Percentiles rank a stretch among this genome's conserved stretches.
Conservation (phyloP, 108 stramenopile species). For the Nitzschia palea region DNA sequence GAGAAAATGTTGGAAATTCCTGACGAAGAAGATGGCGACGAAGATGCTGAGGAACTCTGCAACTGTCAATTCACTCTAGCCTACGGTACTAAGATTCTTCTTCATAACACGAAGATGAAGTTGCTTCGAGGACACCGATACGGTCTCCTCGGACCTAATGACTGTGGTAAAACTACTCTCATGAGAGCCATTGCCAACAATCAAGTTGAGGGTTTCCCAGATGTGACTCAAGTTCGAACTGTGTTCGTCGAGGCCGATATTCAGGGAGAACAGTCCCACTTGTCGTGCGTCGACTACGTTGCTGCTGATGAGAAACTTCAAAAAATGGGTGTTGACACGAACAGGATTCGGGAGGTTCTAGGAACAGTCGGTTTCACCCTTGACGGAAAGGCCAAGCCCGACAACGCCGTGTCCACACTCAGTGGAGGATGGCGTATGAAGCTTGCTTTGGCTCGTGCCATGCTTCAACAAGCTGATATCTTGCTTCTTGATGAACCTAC, state of each 20-base stretch:
- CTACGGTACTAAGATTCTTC: slow-evolving; percentile 99
- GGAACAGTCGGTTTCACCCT: slow-evolving; percentile 95
- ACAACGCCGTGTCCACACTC: slow-evolving; percentile 96
- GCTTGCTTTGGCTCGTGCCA: slow-evolving; percentile 97
- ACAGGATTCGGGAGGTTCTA: slow-evolving; percentile 88
- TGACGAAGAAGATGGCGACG: slow-evolving; percentile 95
- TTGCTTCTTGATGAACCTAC: slow-evolving; percentile 96
- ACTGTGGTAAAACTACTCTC: slow-evolving; percentile 98
- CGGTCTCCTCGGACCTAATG: slow-evolving; percentile 97
- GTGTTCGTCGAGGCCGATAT: slow-evolving; percentile 99
- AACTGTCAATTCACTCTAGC: slow-evolving; percentile 99
- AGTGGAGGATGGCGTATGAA: slow-evolving; percentile 99
- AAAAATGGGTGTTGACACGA: slow-evolving; percentile 71
- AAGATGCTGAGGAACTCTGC: slow-evolving; percentile 98
- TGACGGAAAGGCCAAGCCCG: slow-evolving; percentile 96
- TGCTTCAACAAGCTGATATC: slow-evolving; percentile 99
- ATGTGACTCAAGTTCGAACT: slow-evolving; percentile 91
- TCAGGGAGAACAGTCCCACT: slow-evolving; percentile 96
- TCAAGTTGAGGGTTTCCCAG: slow-evolving; percentile 99
- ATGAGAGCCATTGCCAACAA: slow-evolving; percentile 99
- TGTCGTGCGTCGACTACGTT: slow-evolving; percentile 97
- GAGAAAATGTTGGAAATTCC: slow-evolving; percentile 85
- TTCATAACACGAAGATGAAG: slow-evolving; percentile 99
- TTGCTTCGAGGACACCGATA: slow-evolving; percentile 96
- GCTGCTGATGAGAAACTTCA: slow-evolving; percentile 88